Conservation (phyloP, 108 stramenopile species). For the Pseudonitzschia multistriata region DNA sequence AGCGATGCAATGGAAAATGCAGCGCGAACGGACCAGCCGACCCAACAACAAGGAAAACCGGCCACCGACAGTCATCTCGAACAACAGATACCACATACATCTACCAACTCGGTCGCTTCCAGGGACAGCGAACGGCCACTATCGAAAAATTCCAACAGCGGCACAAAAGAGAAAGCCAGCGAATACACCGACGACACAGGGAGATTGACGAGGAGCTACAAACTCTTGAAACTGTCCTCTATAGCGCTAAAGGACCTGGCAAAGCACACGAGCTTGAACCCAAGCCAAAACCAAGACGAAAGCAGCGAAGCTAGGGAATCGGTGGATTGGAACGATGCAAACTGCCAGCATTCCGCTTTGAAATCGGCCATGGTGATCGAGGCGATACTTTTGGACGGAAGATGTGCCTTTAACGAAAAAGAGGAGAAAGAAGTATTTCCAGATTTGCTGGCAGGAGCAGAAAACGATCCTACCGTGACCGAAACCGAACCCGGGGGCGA, state of each 20-base stretch:
- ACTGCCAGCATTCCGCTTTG: slow-evolving; percentile 56
- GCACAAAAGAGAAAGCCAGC: no score
- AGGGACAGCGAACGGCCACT: no score
- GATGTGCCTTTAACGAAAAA: slow-evolving; percentile 33
- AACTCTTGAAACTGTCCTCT: slow-evolving; percentile 47
- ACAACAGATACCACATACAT: no score
- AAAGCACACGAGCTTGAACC: slow-evolving; percentile 58
- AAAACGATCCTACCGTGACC: not conserved
- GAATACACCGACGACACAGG: no score
- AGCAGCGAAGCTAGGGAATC: slow-evolving; percentile 36
- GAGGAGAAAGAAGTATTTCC: slow-evolving; percentile 14
- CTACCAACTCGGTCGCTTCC: no score
- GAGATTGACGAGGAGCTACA: slow-evolving; percentile 21
- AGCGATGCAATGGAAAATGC: no score
- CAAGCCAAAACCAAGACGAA: slow-evolving; percentile 38
- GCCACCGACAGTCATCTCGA: no score
- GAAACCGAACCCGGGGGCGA: not conserved
- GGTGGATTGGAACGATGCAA: slow-evolving; percentile 66
- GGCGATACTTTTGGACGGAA: slow-evolving; percentile 66
- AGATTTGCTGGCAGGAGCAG: slow-evolving; percentile 10
- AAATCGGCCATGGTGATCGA: slow-evolving; percentile 76
- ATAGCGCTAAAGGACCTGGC: slow-evolving; percentile 65
- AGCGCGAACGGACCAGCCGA: no score
- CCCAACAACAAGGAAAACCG: no score
- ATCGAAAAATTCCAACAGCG: no score